These are phyloP conservation scores for Rasamsonia emersonii DNA, from an alignment of 2,329 filamentous ascomycete genomes.

Conservation along the genomic window DNA sequence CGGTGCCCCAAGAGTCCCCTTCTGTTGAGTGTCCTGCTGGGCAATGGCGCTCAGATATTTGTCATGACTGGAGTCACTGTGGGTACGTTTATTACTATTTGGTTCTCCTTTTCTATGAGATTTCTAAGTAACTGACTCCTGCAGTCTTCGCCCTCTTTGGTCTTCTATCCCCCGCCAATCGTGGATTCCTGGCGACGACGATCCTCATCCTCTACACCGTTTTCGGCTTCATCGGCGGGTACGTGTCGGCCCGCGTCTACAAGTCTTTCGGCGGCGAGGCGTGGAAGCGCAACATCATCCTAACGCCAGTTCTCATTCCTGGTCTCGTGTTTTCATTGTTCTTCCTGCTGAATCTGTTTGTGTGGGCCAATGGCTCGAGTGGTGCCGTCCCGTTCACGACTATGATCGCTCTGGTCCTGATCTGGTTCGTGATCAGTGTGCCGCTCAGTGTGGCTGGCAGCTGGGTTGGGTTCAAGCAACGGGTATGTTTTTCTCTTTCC, in stretches of 20 bases:
- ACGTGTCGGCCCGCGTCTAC: constrained; percentile 82
- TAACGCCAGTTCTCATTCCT: constrained; percentile 80
- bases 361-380: constrained; percentile 87
- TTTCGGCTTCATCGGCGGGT: constrained; percentile 87
- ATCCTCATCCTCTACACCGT: constrained; percentile 90
- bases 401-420: constrained; percentile 85
- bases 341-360: constrained; percentile 91
- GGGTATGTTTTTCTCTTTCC: constrained; percentile 28
- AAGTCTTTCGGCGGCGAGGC: constrained; percentile 85
- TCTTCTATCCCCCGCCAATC: constrained; percentile 91
- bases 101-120: background rate
- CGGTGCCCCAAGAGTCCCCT: constrained; percentile 75
- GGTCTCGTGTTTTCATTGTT: constrained; percentile 78
- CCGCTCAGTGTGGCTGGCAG: constrained; percentile 83
- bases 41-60: constrained; percentile 92
- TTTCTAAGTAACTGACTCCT: constrained; percentile 9
- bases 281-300: constrained; percentile 88
- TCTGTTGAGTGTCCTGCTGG: constrained; percentile 76
- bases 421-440: constrained; percentile 96
- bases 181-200: constrained; percentile 85
- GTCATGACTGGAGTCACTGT: constrained; percentile 97
- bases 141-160: constrained; percentile 77
- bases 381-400: constrained; percentile 94
- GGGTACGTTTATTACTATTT: constrained; percentile 28
- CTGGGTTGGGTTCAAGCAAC: constrained; percentile 81